These are phyloP conservation scores for Clitopilus hobsonii DNA, from an alignment of 768 basidiomycete species.

Conservation along the genomic window DNA sequence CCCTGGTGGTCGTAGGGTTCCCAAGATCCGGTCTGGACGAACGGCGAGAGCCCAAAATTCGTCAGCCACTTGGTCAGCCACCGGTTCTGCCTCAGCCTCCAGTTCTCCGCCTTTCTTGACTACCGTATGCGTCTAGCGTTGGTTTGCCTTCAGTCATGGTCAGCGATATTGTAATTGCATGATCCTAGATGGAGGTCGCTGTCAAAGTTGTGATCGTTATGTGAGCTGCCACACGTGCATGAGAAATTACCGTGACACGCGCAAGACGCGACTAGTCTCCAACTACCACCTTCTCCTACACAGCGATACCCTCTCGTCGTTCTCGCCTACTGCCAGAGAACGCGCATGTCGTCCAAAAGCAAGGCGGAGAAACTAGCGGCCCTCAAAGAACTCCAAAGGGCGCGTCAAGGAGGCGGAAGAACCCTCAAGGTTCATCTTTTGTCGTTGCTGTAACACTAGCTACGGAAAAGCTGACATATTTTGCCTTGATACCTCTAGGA, in stretches of 20 bases:
- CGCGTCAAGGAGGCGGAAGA: neutral
- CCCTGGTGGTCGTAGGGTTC: too few species aligned
- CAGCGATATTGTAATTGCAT: too few species aligned
- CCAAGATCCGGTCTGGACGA: too few species aligned
- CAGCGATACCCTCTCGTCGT: neutral
- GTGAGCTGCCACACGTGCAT: neutral
- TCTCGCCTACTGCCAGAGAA: neutral
- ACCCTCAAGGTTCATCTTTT: neutral
- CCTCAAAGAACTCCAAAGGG: neutral
- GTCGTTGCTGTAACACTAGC: neutral
- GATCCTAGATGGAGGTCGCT: neutral
- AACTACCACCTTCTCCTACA: neutral
- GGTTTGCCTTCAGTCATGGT: too few species aligned
- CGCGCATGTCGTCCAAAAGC: neutral
- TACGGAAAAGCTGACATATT: constrained; percentile 1
- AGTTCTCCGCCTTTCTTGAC: too few species aligned
- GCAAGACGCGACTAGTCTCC: neutral
- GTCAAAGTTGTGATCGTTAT: neutral
- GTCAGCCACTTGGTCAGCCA: too few species aligned
- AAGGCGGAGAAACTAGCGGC: neutral
- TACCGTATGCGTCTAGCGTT: too few species aligned
- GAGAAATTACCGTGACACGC: neutral
- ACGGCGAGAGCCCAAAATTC: too few species aligned
- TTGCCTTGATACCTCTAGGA: constrained; percentile 24
- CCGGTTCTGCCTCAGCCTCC: too few species aligned